Base-by-base conservation (phyloP, 2,329 filamentous ascomycete species). In the Alternaria triticina region DNA sequence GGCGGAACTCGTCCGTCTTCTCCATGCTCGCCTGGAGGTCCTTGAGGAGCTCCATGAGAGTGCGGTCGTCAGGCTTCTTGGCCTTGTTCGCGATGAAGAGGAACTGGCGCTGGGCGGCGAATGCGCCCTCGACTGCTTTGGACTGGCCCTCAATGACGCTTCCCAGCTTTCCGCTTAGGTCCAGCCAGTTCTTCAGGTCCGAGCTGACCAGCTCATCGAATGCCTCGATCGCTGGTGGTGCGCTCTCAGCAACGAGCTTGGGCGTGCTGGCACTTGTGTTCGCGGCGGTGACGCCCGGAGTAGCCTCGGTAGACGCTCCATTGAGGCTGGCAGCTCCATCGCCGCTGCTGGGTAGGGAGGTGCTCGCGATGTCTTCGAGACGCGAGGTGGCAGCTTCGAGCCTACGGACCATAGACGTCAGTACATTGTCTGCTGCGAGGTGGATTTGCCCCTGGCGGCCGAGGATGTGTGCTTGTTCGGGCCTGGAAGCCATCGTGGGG, bases 361-460 rank as follows among this genome's bases (percentile, higher is more conserved):
- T 91, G 70, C 92, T 89, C 49, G 96, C 95, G 76, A 99, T 97
- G 80, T 99, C 96, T 84, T 99, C 96, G 60, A 99, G 89, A 62
- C 96, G 90, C 68, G 94, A 96, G 56, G 96, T 99, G 43, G 96
- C 96, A 80, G 96, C 96, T 86, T 99, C 96, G 73, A 99, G 91
- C 83, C 96, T 99, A 79, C 70, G 69, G 60, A 84, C 77, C 68
- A 81, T 70, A 57, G 63, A 77, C 62, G 82, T 89, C 80, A 88
- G 87, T 75, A 79, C 70, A 65, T 77, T 81, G 74, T 82, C 69
- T 50, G 27, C 30, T 60, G 67, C 67, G 52, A 71, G 55, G 49
- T 67, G 72, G 23, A 70, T 59, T 33, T 62, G 66, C 12, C 62
- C 61, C 68, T 70, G 25, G 65, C 65, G 56, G 59, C 62, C 54